Conservation (phyloP, 768 basidiomycete species). For the Hebeloma cylindrosporum region DNA sequence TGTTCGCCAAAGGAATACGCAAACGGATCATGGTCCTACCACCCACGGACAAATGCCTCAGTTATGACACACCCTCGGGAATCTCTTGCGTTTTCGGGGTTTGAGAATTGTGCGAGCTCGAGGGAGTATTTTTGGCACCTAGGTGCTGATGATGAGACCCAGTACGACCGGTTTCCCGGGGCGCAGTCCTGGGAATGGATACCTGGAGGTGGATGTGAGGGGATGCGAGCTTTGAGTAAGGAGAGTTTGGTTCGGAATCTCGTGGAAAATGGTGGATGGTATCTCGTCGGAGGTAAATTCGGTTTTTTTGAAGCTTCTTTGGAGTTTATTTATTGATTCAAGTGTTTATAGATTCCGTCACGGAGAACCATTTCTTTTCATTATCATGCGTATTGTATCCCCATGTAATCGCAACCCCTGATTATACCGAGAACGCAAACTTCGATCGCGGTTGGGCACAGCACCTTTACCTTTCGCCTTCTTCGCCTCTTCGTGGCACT, state of each 20-base stretch:
- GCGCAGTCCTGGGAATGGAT: conserved; percentile 56
- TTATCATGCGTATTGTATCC: conserved; percentile 66
- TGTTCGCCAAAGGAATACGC: conserved; percentile 37
- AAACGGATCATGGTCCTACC: conserved; percentile 41
- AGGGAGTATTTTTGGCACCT: conserved; percentile 67
- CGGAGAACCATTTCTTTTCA: conserved; percentile 75
- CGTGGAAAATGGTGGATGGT: conserved; percentile 71
- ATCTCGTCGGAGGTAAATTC: conserved; percentile 58
- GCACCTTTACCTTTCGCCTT: conserved; percentile 57
- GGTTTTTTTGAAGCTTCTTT: background rate
- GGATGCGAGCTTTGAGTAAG: conserved; percentile 38
- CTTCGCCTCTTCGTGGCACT: conserved; percentile 46
- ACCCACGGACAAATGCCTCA: conserved; percentile 33
- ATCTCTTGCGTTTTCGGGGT: conserved; percentile 52
- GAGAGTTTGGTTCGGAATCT: conserved; percentile 52
- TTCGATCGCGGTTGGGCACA: conserved; percentile 70
- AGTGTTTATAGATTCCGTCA: conserved; percentile 53
- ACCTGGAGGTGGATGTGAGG: conserved; percentile 44
- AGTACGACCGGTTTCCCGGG: conserved; percentile 52
- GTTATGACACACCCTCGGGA: conserved; percentile 42
- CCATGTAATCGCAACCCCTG: conserved; percentile 64
- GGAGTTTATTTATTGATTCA: background rate
- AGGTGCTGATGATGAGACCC: conserved; percentile 46
- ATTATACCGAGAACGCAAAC: conserved; percentile 51
- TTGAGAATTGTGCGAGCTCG: conserved; percentile 61